Percentiles rank a stretch among this genome's conserved stretches.
These are phyloP conservation scores for Cordyceps pruinosa DNA, from an alignment of 2,329 filamentous ascomycete species.

Conservation along the genomic window DNA sequence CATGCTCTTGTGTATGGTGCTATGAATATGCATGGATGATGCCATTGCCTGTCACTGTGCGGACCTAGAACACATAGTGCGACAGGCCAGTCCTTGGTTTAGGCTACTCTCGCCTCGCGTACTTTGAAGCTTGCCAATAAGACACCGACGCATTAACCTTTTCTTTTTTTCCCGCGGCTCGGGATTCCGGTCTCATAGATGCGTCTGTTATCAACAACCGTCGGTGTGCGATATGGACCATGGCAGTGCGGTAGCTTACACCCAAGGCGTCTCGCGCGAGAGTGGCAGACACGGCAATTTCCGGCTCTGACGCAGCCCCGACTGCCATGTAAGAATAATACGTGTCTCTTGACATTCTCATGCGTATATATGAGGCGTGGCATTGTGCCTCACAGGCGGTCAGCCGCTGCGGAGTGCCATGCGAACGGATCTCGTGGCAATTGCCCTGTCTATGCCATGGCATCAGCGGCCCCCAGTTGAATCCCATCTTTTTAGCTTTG, in stretches of 20 bases:
- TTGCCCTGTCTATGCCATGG: not conserved
- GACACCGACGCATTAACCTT: not conserved
- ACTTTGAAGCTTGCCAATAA: not conserved
- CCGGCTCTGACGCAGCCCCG: not conserved
- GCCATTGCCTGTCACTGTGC: not conserved
- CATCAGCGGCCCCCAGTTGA: not conserved
- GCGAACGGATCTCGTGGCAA: conserved; percentile 3
- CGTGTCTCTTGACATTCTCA: not conserved
- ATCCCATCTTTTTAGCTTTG: not conserved
- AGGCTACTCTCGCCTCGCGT: not conserved
- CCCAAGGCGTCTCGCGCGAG: not conserved
- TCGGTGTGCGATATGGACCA: not conserved
- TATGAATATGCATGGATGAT: not conserved
- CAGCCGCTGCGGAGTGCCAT: not conserved
- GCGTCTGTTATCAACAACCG: not conserved
- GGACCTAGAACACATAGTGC: not conserved
- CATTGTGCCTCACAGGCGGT: not conserved
- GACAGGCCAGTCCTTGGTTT: not conserved
- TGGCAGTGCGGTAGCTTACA: not conserved
- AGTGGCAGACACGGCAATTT: not conserved
- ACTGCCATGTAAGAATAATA: no score
- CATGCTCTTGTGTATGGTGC: not conserved
- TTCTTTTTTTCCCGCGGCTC: not conserved
- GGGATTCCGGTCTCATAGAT: not conserved
- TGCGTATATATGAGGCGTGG: not conserved